Evolutionary conservation across 202 grass and related monocot genomes (phyloP).

Genomic region (Tripidium arundinaceum): DNA sequence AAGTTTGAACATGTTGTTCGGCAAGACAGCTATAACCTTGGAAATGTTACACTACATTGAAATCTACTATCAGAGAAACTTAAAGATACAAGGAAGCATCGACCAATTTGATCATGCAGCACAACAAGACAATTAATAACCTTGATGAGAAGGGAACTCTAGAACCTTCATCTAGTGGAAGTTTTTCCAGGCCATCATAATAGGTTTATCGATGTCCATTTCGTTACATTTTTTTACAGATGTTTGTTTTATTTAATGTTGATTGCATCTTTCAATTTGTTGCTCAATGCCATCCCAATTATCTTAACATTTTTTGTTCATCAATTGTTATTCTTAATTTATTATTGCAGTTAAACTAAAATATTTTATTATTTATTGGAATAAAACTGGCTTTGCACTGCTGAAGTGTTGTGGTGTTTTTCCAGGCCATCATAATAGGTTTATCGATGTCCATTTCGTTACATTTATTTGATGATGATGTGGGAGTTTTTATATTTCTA

Average conservation of each 20-base stretch:
- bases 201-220: too few species aligned
- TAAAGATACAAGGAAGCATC: constrained; percentile 8
- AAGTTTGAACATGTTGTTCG: constrained; percentile 32
- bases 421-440: not conserved
- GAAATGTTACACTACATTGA: constrained; percentile 34
- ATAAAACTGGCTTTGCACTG: not conserved
- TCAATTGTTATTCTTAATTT: constrained; percentile 13
- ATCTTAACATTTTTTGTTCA: not conserved
- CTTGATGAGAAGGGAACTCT: constrained; percentile 90
- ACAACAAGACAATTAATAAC: constrained; percentile 85
- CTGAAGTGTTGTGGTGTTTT: not conserved
- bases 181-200: too few species aligned
- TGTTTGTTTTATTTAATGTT: not conserved
- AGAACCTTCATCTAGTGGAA: constrained; percentile 97
- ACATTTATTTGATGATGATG: not conserved
- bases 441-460: not conserved
- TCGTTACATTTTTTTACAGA: not conserved
- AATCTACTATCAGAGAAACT: constrained; percentile 3
- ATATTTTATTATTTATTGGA: not conserved
- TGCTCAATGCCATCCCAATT: constrained; percentile 1
- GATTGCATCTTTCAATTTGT: not conserved
- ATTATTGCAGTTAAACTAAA: not conserved
- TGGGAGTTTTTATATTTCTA: constrained; percentile 4
- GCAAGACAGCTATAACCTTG: constrained; percentile 59
- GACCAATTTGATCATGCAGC: constrained; percentile 40